Base-by-base conservation (phyloP, 2,329 filamentous ascomycete genomes). In the Colletotrichum agaves region DNA sequence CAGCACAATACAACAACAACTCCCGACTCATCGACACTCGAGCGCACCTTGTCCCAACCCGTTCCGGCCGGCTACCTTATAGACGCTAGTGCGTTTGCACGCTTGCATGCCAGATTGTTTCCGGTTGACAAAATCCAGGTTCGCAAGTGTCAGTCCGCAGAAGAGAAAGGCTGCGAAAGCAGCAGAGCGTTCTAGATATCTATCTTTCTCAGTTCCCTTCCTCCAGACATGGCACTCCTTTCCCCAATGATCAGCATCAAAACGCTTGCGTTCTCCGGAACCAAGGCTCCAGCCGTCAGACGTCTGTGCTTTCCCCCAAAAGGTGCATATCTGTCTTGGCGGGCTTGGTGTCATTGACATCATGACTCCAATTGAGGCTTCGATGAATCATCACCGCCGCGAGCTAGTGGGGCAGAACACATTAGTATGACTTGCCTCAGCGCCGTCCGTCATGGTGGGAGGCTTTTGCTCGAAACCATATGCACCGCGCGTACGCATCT, bases 351-450 rank as follows among this genome's bases (percentile, higher is more conserved):
- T 59, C 61, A 39, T 65, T 68, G 65, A 68, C 65, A 65, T 68
- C 65, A 68, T 44, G 44, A 64, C 55, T 35, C 59, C 7, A 23
- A 31, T 31, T 6, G 21, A 5, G 41, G 15, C 27, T 19, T 15
- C 61, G 47, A 68, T 68, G 65, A 68, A 60, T 68, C 65, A 68
- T 63, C 65, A 65, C 23, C 39, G 15, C 39, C 3, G n/a, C 50
- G 50, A 53, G 33, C 50, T 53, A 10, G 50, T 21, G 41, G 50
- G 52, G 43, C 43, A 33, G 21, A 37, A 15, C 49, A 15, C 31
- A n/a, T n/a, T n/a, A n/a, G n/a, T n/a, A 52, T 46, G 44, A 61
- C 58, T 33, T 31, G 31, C 44, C 17, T 10, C 33, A 7, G 44
- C 17, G 33, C 31, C 57, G n/a, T 12, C 50, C 33, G 50, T 27